Conservation (phyloP, 2,329 filamentous ascomycete genomes). For the Bipolaris zeicola region DNA sequence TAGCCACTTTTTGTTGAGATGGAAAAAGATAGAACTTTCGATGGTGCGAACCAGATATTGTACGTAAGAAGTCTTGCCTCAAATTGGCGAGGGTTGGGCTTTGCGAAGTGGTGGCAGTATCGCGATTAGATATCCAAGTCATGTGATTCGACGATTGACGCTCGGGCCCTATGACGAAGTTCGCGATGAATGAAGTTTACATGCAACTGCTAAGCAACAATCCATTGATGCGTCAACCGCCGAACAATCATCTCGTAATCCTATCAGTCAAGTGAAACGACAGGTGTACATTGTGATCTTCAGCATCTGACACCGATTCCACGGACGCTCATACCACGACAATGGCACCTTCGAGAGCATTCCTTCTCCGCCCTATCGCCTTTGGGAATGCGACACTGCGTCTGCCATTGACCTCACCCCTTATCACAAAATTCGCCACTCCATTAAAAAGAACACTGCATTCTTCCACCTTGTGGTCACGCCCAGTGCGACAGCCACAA, state of each 20-base stretch:
- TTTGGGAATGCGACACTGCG: slow-evolving; percentile 23
- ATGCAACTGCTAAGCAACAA: slow-evolving; percentile 19
- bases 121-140: slow-evolving; percentile 20
- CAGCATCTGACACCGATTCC: slow-evolving; percentile 9
- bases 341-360: slow-evolving; percentile 46
- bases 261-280: not conserved
- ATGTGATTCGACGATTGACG: slow-evolving; percentile 39
- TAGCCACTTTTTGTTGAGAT: slow-evolving; percentile 31
- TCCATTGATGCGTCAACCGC: slow-evolving; percentile 15
- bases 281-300: slow-evolving; percentile 14
- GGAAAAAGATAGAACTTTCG: not conserved
- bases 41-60: not conserved
- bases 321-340: slow-evolving; percentile 10
- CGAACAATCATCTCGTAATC: slow-evolving; percentile 15
- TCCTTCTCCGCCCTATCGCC: slow-evolving; percentile 26
- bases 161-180: slow-evolving; percentile 41
- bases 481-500: slow-evolving; percentile 9
- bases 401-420: slow-evolving; percentile 27
- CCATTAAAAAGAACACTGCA: slow-evolving; percentile 9
- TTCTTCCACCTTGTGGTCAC: slow-evolving; percentile 11
- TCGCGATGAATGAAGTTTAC: slow-evolving; percentile 12
- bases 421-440: slow-evolving; percentile 23
- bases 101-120: not conserved
- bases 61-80: slow-evolving; percentile 4
- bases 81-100: slow-evolving; percentile 9